Percentiles rank a stretch among this genome's conserved stretches.
These are phyloP conservation scores for Beauveria australis DNA, from an alignment of 2,329 filamentous ascomycete genomes.

Conservation along the genomic window DNA sequence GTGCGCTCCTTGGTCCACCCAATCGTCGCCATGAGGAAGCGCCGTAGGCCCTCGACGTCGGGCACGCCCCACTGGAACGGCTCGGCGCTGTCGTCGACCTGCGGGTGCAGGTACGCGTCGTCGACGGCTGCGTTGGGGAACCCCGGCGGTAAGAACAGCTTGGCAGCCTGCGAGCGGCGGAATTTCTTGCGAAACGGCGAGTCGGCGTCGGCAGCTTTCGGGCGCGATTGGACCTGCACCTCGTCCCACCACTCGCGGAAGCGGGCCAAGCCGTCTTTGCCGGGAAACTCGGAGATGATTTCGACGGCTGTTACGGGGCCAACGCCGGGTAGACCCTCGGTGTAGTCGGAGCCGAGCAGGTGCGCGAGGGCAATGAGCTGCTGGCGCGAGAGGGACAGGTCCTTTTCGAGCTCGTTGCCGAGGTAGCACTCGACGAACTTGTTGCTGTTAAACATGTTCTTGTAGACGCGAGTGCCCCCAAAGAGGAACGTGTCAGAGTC, in stretches of 20 bases:
- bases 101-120: constrained; percentile 75
- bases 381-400: constrained; percentile 77
- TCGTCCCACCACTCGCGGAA: constrained; percentile 85
- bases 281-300: constrained; percentile 82
- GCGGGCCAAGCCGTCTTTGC: constrained; percentile 50
- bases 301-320: constrained; percentile 93
- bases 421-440: constrained; percentile 98
- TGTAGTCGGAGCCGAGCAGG: constrained; percentile 88
- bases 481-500: constrained; percentile 96
- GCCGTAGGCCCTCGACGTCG: constrained; percentile 75
- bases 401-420: constrained; percentile 71
- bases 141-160: constrained; percentile 72
- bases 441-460: constrained; percentile 99
- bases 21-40: constrained; percentile 83
- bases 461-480: constrained; percentile 92
- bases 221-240: constrained; percentile 60
- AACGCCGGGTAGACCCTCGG: constrained; percentile 81
- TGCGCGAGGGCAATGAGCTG: constrained; percentile 88
- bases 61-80: constrained; percentile 93
- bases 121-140: constrained; percentile 77
- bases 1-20: constrained; percentile 89
- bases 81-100: constrained; percentile 72
- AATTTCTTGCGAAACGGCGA: constrained; percentile 78
- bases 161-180: constrained; percentile 66
- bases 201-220: constrained; percentile 51